Percentiles rank a stretch among this genome's conserved stretches.
These are phyloP conservation scores for Plectranthus barbatus DNA, from an alignment of 257 asterid genomes.

Conservation along the genomic window DNA sequence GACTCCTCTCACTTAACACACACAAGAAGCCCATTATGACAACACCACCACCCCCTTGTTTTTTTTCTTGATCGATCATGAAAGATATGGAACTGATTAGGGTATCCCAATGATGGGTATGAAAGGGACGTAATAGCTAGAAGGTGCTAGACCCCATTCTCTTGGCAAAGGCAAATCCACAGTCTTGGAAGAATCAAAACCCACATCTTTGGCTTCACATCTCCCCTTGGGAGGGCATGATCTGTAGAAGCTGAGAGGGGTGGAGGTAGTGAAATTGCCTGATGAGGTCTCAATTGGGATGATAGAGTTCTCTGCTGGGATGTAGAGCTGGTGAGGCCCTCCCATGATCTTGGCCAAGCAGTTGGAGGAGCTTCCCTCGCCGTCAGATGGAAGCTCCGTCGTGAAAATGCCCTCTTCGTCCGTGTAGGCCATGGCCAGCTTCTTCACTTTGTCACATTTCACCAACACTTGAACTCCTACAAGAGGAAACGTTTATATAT, in stretches of 20 bases:
- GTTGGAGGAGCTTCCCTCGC: constrained; percentile 5
- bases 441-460: constrained; percentile 58
- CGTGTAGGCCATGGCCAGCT: constrained; percentile 37
- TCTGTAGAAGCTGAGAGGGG: constrained; percentile 54
- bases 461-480: constrained; percentile 56
- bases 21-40: not conserved
- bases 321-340: constrained; percentile 52
- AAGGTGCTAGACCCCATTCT: constrained; percentile 86
- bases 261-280: constrained; percentile 32
- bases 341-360: constrained; percentile 82
- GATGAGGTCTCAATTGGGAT: constrained; percentile 23
- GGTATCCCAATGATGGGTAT: constrained; percentile 93
- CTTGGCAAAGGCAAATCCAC: constrained; percentile 72
- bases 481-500: not conserved
- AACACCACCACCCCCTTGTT: not conserved
- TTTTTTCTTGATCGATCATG: not conserved
- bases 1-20: not conserved
- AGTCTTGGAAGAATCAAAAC: constrained; percentile 71
- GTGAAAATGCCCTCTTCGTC: constrained; percentile 50
- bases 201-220: constrained; percentile 27
- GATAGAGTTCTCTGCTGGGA: constrained; percentile 20
- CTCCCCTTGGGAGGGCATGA: constrained; percentile 44
- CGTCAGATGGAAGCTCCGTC: constrained; percentile 31
- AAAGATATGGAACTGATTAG: constrained; percentile 8
- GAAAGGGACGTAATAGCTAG: constrained; percentile 67